These are phyloP conservation scores for Candida mesenterica DNA, from an alignment of 1,139 yeast genomes.

Conservation along the genomic window DNA sequence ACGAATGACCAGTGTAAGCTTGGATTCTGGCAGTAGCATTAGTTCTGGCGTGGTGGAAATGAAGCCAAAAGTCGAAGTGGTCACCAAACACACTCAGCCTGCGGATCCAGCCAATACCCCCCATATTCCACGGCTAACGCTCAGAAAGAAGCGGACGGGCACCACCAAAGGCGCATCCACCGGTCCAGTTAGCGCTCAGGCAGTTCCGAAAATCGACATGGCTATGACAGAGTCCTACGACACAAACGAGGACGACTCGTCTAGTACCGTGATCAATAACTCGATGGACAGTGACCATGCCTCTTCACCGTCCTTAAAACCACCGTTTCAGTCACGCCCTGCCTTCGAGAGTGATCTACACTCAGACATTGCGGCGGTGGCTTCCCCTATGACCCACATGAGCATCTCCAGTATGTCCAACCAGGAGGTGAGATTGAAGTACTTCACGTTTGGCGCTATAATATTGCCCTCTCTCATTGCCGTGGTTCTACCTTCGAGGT, in stretches of 20 bases:
- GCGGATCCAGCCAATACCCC: too few relatives aligned
- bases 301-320: constrained; percentile 2
- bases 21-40: too few relatives aligned
- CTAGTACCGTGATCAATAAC: constrained; percentile 1
- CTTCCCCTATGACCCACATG: constrained; percentile 9
- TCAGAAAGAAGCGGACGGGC: too few relatives aligned
- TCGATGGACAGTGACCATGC: constrained; percentile 1
- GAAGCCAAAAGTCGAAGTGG: too few relatives aligned
- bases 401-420: constrained; percentile 2
- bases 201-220: too few relatives aligned
- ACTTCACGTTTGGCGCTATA: constrained; percentile 12
- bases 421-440: constrained; percentile 11
- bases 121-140: too few relatives aligned
- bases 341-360: constrained; percentile 3
- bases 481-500: constrained; percentile 11
- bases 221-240: background rate
- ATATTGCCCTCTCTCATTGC: constrained; percentile 14
- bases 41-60: too few relatives aligned
- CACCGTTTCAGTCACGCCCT: background rate
- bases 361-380: constrained; percentile 8
- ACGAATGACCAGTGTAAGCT: too few relatives aligned
- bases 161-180: too few relatives aligned
- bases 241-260: background rate
- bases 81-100: too few relatives aligned
- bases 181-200: too few relatives aligned